These are phyloP conservation scores for Xylaria digitata DNA, from an alignment of 2,329 filamentous ascomycete genomes.

Conservation along the genomic window DNA sequence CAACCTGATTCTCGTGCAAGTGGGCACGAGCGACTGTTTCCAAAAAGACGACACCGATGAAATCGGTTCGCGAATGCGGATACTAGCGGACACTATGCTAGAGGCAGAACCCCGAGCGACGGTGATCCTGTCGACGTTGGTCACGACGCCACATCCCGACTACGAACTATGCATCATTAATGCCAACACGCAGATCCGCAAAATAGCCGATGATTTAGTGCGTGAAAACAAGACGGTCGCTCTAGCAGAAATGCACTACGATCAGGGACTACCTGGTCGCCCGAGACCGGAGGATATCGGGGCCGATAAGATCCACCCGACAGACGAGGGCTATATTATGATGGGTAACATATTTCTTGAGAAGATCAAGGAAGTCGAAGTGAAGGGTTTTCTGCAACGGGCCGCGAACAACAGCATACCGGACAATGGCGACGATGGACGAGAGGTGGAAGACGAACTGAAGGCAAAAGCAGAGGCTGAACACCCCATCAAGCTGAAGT, in stretches of 20 bases:
- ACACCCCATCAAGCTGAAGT: slow-evolving; percentile 34
- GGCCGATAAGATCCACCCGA: slow-evolving; percentile 44
- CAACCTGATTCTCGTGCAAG: slow-evolving; percentile 47
- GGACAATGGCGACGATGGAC: slow-evolving; percentile 41
- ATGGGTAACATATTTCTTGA: slow-evolving; percentile 48
- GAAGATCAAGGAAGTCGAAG: slow-evolving; percentile 44
- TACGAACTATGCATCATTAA: slow-evolving; percentile 44
- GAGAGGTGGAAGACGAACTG: slow-evolving; percentile 43
- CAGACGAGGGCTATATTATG: slow-evolving; percentile 47
- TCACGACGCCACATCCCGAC: slow-evolving; percentile 41
- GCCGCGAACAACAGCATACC: slow-evolving; percentile 41
- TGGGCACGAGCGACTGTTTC: slow-evolving; percentile 47
- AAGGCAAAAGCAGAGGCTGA: slow-evolving; percentile 39
- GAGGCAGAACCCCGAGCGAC: slow-evolving; percentile 41
- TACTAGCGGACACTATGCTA: slow-evolving; percentile 41
- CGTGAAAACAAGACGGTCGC: slow-evolving; percentile 42
- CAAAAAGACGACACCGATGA: slow-evolving; percentile 41
- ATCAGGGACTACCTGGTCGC: slow-evolving; percentile 42
- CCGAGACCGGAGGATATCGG: slow-evolving; percentile 45
- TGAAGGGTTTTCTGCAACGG: slow-evolving; percentile 41
- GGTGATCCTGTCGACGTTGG: slow-evolving; percentile 46
- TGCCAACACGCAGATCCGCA: slow-evolving; percentile 46
- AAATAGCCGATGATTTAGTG: slow-evolving; percentile 41
- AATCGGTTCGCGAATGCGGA: slow-evolving; percentile 41
- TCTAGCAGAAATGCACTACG: slow-evolving; percentile 47